Conservation (phyloP, 23 red algal species). For the Chondrus crispus region DNA sequence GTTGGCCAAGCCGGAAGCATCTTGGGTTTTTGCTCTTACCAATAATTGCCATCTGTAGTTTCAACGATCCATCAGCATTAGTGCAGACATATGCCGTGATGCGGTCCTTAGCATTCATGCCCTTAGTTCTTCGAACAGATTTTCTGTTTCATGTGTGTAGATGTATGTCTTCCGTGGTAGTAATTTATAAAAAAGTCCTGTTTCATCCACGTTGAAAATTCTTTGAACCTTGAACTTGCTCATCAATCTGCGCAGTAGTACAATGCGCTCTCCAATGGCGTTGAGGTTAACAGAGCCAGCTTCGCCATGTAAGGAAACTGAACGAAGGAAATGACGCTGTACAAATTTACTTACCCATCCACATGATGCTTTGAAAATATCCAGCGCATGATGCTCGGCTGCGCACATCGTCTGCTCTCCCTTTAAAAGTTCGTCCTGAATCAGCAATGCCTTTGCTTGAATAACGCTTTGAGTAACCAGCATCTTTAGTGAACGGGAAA, state of each 20-base stretch:
- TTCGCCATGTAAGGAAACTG: constrained; percentile 1
- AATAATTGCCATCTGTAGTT: constrained; percentile 17
- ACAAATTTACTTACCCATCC: neutral
- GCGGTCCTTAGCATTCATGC: constrained; percentile 9
- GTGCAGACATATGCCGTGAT: neutral
- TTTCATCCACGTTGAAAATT: constrained; percentile 31
- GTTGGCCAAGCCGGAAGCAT: neutral
- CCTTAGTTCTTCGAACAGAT: neutral
- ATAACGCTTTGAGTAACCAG: neutral
- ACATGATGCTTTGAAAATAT: too few relatives aligned
- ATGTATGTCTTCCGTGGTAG: constrained; percentile 4
- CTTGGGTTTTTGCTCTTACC: neutral
- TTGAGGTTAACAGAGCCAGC: neutral
- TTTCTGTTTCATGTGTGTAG: neutral
- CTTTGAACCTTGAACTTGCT: neutral
- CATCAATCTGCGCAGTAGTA: neutral
- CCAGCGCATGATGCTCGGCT: too few relatives aligned
- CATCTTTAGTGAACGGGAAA: neutral
- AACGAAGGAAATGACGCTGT: neutral
- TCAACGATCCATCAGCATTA: neutral
- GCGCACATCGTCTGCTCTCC: too few relatives aligned
- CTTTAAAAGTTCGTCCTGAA: neutral
- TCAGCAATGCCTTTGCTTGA: neutral
- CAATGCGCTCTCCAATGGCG: neutral
- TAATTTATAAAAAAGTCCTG: constrained; percentile 1